Base-by-base conservation (phyloP, 2,329 filamentous ascomycete genomes). In the Neofusicoccum parvum region DNA sequence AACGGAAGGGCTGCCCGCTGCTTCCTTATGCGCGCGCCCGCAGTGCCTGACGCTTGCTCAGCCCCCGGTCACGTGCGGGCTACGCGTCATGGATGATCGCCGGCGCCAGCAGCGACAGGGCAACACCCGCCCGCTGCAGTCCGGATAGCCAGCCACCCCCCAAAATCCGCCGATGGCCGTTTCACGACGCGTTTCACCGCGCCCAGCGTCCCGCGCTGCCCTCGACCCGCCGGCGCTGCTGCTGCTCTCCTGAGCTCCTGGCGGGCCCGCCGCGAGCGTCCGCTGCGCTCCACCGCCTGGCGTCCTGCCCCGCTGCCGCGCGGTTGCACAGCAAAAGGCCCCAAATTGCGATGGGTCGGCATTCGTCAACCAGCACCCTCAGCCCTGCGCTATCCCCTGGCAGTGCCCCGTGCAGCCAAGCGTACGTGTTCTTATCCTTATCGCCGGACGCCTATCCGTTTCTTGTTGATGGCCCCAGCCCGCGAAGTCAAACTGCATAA, bases 61-160 rank as follows among this genome's bases (percentile, higher is more conserved):
- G 54, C 56, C 43, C 27, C 54, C 54, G n/a, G 32, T 60, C 56
- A 60, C 56, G 56, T 60, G 56, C 10, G 37, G 15, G 32, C 43
- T 37, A 37, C 56, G 56, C 56, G 56, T 60, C 56, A 60, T 60
- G 41, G 56, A 48, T 60, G 56, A 60, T 60, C 56, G 56, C 17
- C 56, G 50, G n/a, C 17, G 41, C 23, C 3, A 41, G 56, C 17
- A 10, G 46, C 46, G 14, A 37, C 14, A 37, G n/a, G 23, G 14
- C 50, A 37, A 27, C 17, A 56, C 37, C 14, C 53, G 17, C 53
- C 36, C 53, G 36, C 10, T 27, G 20, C 37, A 43, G 37, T 41
- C 53, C 20, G 15, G 54, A 46, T 34, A 23, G 39, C 54, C 54
- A 59, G 54, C 41, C 39, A 17, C 43, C 56, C 10, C 41, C 56